Evolutionary conservation across 495 filamentous ascomycete species (phyloP), one percentile per base, ranked within the genome.

Genomic region (Sordaria brevicollis): DNA sequence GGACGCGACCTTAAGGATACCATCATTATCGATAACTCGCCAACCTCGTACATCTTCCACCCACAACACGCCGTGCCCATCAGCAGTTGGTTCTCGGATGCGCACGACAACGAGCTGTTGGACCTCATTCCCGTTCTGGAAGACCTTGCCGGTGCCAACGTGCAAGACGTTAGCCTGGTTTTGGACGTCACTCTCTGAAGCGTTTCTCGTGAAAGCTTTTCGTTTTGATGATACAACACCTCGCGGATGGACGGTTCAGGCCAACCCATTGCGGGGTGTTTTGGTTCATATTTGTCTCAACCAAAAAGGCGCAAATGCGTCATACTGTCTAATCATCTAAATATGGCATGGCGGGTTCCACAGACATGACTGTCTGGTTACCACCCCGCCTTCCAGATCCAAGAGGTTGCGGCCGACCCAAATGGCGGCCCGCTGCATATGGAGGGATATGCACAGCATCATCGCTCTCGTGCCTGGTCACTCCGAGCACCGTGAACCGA

Each of bases 31-130:
- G 95, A 99, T 83, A 99, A 99, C 81, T 98, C 95, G 29, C 96
- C 95, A 19, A 99, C 96, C 17, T 97, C 94, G 25, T 99, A 99
- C 81, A 98, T 98, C 76, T 99, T 99, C 85, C 95, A 99, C 75
- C 95, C 96, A 15, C 94, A 99, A 83, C 95, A 99, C 80, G 95
- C 95, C 69, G 95, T 99, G 62, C 95, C 95, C 29, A 99, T 99
- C 82, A 97, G 94, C 86, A 97, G 94, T 86, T 99, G 95, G 95
- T 99, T 99, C 84, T 97, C 94, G 76, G 95, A 99, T 83, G 95
- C 96, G 69, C 95, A 99, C 81, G 95, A 99, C 83, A 99, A 99
- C 80, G 95, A 99, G 85, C 87, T 99, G 70, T 86, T 99, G 75
- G 95, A 99, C 78, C 85, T 99, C 71, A 99, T 99, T 77, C 95